Conservation (phyloP, 371 early-diverging fungal genomes). For the Batrachochytrium dendrobatidis region DNA sequence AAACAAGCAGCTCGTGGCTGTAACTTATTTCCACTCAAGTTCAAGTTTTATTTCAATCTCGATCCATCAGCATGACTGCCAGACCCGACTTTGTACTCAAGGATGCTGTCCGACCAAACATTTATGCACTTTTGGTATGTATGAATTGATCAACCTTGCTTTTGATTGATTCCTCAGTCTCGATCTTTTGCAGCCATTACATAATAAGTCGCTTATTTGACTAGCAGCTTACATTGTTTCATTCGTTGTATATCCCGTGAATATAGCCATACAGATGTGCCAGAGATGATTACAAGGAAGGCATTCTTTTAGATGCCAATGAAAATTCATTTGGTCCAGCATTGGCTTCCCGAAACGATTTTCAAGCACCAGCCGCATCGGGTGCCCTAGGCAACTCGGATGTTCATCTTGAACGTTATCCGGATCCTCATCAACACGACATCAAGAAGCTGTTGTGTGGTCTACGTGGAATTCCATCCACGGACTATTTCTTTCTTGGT, state of each 20-base stretch:
- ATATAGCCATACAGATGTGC: constrained; percentile 88
- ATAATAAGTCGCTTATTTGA: too few relatives aligned
- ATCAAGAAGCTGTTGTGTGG: constrained; percentile 70
- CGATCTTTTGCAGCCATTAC: too few relatives aligned
- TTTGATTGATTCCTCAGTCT: too few relatives aligned
- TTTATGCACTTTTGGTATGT: constrained; percentile 59
- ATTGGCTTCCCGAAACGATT: constrained; percentile 13
- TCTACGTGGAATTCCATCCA: constrained; percentile 54
- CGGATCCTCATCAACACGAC: constrained; percentile 82
- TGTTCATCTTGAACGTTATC: constrained; percentile 79
- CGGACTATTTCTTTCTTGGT: constrained; percentile 80
- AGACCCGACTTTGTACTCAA: constrained; percentile 55
- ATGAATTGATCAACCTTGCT: neutral
- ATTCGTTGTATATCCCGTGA: neutral
- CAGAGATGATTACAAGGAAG: constrained; percentile 86
- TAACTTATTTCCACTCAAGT: too few relatives aligned
- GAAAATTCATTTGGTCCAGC: constrained; percentile 91
- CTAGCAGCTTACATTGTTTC: too few relatives aligned
- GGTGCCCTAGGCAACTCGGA: constrained; percentile 13
- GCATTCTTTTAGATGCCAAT: constrained; percentile 94
- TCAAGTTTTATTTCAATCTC: too few relatives aligned
- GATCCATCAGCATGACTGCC: too few relatives aligned
- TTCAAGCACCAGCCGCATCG: constrained; percentile 34
- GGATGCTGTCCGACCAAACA: constrained; percentile 85
- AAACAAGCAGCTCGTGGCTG: too few relatives aligned